Base-by-base conservation (phyloP, 176 grass and related monocot species). In the Saccharum officinarum region DNA sequence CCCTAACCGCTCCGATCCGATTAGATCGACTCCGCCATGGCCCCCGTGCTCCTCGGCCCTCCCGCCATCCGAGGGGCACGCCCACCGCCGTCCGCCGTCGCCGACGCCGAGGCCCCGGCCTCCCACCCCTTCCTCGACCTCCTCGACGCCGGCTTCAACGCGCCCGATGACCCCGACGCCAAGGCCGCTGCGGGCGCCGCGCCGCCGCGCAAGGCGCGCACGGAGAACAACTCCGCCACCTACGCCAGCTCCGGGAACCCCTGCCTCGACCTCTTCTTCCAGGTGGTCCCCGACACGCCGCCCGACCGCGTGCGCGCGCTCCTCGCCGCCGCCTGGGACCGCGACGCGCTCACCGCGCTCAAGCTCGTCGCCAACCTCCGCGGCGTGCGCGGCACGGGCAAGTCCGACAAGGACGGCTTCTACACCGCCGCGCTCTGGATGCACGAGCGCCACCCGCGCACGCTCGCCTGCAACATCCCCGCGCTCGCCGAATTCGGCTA, bases 221-320 rank as follows among this genome's bases (percentile, higher is more conserved):
- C 90, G 30, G 72, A 72, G 66, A 90, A 90, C 80, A 0, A 59
- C 63, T 92, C 82, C n/a, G 79, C 88, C 16, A 89, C 93, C 34
- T 92, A 84, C 82, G 38, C 80, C 7, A 28, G 47, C 45, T 92
- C 90, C 41, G 91, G 93, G 5, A 77, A 92, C 65, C 71, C 93
- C 10, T 92, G 91, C 83, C 73, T 95, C 6, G 91, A 95, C 80
- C 25, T 73, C 71, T 73, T 73, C 69, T 72, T 72, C 69, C 69
- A 72, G 69, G 69, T 72, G 5, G 40, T 72, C 5, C 40, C 69
- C 0, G 22, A 14, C 40, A 72, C 69, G 15, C 81, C 72, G 7
- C 59, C 69, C 46, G 80, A 18, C 69, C 75, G 39, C 12, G 18
- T 94, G 17, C 69, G 39, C 15, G 20, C 1, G 0, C 82, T 87